A percentile compares a stretch with the other conserved stretches of the same genome.
phyloP scores from a whole-genome alignment of 805 yeast genomes.

The Yamadazyma akitaensis region DNA sequence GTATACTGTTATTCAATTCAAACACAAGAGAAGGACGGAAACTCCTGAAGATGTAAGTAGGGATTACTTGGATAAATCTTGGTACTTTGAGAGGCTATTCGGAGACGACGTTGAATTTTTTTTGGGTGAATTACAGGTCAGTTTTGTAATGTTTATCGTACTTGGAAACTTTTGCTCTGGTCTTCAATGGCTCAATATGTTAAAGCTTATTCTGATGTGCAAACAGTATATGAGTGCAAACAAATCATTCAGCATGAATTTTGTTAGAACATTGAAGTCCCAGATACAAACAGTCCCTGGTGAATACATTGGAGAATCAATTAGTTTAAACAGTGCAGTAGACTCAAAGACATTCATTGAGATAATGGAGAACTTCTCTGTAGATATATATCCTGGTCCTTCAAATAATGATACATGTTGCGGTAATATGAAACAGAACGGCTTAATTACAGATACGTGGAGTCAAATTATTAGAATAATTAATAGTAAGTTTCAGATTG shows the following conservation, averaged over 20 bases:
- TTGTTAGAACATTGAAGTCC: slow-evolving; percentile 26
- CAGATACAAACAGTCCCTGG: slow-evolving; percentile 43
- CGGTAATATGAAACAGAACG: slow-evolving; percentile 19
- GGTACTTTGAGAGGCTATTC: slow-evolving; percentile 47
- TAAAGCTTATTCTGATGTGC: slow-evolving; percentile 39
- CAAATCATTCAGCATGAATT: slow-evolving; percentile 22
- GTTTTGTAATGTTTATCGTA: slow-evolving; percentile 46
- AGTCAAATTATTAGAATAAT: slow-evolving; percentile 7
- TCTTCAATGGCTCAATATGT: slow-evolving; percentile 58
- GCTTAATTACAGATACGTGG: slow-evolving; percentile 20
- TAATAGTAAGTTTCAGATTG: slow-evolving; percentile 11
- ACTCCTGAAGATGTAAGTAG: slow-evolving; percentile 40
- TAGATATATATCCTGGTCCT: slow-evolving; percentile 13
- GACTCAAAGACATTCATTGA: slow-evolving; percentile 17
- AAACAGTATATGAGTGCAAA: slow-evolving; percentile 19
- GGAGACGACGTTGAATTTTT: slow-evolving; percentile 27
- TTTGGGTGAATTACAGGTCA: slow-evolving; percentile 53
- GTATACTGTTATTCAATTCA: slow-evolving; percentile 43
- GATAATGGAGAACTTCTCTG: slow-evolving; percentile 20
- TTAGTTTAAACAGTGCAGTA: slow-evolving; percentile 16
- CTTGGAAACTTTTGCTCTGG: slow-evolving; percentile 64
- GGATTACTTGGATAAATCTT: slow-evolving; percentile 57
- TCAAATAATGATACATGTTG: slow-evolving; percentile 12
- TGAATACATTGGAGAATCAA: slow-evolving; percentile 32
- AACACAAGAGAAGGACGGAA: slow-evolving; percentile 25